Evolutionary conservation across 352 stramenopile species (phyloP), one percentile per base, ranked within the genome.

Genomic region (Albugo laibachii): DNA sequence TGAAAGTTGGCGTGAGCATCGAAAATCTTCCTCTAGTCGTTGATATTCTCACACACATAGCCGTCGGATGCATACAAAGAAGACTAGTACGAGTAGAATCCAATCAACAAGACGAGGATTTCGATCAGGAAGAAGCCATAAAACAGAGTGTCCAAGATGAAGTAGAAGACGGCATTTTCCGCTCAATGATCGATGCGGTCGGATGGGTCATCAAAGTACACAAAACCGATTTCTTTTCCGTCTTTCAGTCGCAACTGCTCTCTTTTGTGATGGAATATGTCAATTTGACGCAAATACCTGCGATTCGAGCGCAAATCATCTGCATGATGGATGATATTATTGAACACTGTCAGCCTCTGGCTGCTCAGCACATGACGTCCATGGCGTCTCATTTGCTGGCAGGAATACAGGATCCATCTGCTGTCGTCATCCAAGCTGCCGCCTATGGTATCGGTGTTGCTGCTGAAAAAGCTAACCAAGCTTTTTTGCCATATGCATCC

Each of bases 311-410:
- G 11, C 76, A 88, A 49, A 71, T 70, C 43, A 87, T 92, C 53
- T 92, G 78, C 65, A 87, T 85, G 65, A 69, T 92, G 40, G 78
- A 92, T 54, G 78, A 92, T 57, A 66, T 92, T 43, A 81, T 92
- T 42, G 78, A 92, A 59, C 74, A 87, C 65, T 84, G 78, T 48
- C 75, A 69, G 36, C 57, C 53, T 45, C 61, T 64, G 13, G 66
- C 71, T 1, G 69, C 82, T 58, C 69, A 83, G 63, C 56, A 87
- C n/a, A 55, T 88, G 34, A 71, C 78, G 11, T 49, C 69, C 27
- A 83, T 92, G 50, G 58, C 87, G 43, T 58, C 57, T 27, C 73
- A 88, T 57, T 58, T 92, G 11, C 56, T 86, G 41, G 62, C 72
- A 31, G 72, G 73, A 2, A 62, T 88, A 1, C 71, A 92, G 43